Evolutionary conservation across 176 grass and related monocot genomes (phyloP).

Genomic region (Eleusine coracana): DNA sequence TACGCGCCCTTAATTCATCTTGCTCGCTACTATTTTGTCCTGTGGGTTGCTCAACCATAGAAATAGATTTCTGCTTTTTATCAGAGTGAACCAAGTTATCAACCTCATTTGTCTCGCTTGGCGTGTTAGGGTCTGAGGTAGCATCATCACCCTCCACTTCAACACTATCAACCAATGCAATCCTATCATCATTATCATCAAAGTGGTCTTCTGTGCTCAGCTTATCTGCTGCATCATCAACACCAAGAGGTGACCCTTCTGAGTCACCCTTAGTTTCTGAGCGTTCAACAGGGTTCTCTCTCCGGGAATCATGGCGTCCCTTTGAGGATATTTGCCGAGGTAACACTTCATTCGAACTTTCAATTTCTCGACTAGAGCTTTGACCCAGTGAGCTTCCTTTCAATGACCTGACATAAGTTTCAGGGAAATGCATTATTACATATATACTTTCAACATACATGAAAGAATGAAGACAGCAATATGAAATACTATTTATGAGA

Average conservation of each 20-base stretch:
- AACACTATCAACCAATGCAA: constrained; percentile 65
- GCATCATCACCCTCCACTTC: constrained; percentile 70
- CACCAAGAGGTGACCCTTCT: constrained; percentile 51
- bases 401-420: constrained; percentile 45
- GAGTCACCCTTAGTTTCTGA: constrained; percentile 61
- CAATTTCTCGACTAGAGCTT: constrained; percentile 40
- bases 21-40: constrained; percentile 52
- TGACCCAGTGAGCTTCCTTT: constrained; percentile 48
- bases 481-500: constrained; percentile 20
- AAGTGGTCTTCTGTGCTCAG: constrained; percentile 60
- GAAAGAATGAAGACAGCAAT: constrained; percentile 1
- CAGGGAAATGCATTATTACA: constrained; percentile 32
- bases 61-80: constrained; percentile 51
- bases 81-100: constrained; percentile 51
- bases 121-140: constrained; percentile 56
- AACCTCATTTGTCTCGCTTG: constrained; percentile 51
- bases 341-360: constrained; percentile 52
- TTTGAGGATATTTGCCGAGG: constrained; percentile 47
- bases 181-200: constrained; percentile 54
- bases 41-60: constrained; percentile 53
- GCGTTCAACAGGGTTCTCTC: constrained; percentile 54
- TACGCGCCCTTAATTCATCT: constrained; percentile 41
- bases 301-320: constrained; percentile 42
- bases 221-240: constrained; percentile 58
- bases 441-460: constrained; percentile 26